Percentiles rank a stretch among this genome's conserved stretches.
These are phyloP conservation scores for Cyberlindnera galapagoensis DNA, from an alignment of 805 yeast genomes.

Conservation along the genomic window DNA sequence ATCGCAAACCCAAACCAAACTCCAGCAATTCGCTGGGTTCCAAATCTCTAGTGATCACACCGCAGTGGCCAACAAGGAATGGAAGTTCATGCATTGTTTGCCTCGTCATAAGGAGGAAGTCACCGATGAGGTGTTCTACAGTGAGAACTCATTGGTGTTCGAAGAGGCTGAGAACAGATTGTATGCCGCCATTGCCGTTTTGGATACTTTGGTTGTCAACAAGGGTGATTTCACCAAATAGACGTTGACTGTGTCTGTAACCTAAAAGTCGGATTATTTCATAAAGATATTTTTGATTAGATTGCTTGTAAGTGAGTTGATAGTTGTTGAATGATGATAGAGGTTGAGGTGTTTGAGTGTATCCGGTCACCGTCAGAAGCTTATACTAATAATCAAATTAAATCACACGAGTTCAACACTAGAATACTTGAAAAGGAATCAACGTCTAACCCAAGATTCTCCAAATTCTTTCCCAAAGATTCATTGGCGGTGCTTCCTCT, in stretches of 20 bases:
- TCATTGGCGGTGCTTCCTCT: conserved; percentile 42
- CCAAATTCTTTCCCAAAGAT: conserved; percentile 55
- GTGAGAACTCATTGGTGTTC: conserved; percentile 79
- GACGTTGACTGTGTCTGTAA: too few species aligned
- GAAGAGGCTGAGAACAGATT: conserved; percentile 94
- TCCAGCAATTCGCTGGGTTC: conserved; percentile 80
- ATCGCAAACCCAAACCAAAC: conserved; percentile 59
- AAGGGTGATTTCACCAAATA: conserved; percentile 50
- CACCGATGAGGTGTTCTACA: conserved; percentile 84
- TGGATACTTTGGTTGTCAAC: conserved; percentile 84
- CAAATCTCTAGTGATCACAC: conserved; percentile 72
- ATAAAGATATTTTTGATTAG: too few species aligned
- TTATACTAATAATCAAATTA: too few species aligned
- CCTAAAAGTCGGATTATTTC: too few species aligned
- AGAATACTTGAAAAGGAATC: too few species aligned
- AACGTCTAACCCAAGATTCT: conserved; percentile 2
- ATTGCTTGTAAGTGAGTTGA: too few species aligned
- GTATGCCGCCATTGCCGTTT: conserved; percentile 91
- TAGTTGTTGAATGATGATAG: too few species aligned
- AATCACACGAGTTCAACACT: too few species aligned
- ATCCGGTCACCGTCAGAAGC: too few species aligned
- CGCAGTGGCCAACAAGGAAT: conserved; percentile 51
- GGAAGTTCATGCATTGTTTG: conserved; percentile 96
- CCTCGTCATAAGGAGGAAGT: conserved; percentile 97
- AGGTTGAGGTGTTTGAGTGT: too few species aligned